Evolutionary conservation across 129 eudicot genomes (phyloP).

Genomic region (Ambrosia trifida): DNA sequence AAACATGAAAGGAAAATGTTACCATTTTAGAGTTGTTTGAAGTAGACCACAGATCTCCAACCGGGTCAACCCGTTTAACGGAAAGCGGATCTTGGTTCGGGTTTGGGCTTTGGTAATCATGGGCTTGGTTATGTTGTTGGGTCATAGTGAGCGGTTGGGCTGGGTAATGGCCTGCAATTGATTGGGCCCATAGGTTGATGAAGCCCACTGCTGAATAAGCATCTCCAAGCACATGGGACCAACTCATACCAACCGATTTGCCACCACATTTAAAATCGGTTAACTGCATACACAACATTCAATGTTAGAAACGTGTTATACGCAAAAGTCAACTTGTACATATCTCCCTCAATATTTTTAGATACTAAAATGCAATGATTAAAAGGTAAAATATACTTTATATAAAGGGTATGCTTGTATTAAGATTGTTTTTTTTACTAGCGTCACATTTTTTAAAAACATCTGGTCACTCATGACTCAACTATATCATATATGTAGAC

Average conservation of each 20-base stretch:
- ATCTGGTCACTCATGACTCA: no score
- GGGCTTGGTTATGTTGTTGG: slow-evolving; percentile 16
- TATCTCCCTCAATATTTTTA: neutral
- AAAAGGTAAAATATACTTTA: neutral
- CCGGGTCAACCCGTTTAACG: slow-evolving; percentile 61
- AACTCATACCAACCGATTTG: slow-evolving; percentile 61
- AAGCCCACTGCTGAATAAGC: slow-evolving; percentile 48
- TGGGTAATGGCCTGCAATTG: slow-evolving; percentile 32
- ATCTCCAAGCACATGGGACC: slow-evolving; percentile 83
- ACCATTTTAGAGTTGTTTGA: slow-evolving; percentile 33
- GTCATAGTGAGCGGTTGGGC: slow-evolving; percentile 35
- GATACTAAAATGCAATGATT: neutral
- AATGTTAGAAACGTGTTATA: neutral
- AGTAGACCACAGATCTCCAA: slow-evolving; percentile 61
- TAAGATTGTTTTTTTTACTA: no score
- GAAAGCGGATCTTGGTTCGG: slow-evolving; percentile 33
- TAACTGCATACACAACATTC: slow-evolving; percentile 35
- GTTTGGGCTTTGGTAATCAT: neutral
- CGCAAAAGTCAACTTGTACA: neutral
- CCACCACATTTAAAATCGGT: slow-evolving; percentile 77
- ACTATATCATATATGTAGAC: no score
- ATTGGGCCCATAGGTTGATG: slow-evolving; percentile 45
- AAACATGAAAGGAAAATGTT: slow-evolving; percentile 40
- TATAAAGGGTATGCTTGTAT: no score
- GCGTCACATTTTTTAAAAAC: no score